Percentiles rank a stretch among this genome's conserved stretches.
These are phyloP conservation scores for Thalassiosira sp. DNA, from an alignment of 352 stramenopile genomes.

Conservation along the genomic window DNA sequence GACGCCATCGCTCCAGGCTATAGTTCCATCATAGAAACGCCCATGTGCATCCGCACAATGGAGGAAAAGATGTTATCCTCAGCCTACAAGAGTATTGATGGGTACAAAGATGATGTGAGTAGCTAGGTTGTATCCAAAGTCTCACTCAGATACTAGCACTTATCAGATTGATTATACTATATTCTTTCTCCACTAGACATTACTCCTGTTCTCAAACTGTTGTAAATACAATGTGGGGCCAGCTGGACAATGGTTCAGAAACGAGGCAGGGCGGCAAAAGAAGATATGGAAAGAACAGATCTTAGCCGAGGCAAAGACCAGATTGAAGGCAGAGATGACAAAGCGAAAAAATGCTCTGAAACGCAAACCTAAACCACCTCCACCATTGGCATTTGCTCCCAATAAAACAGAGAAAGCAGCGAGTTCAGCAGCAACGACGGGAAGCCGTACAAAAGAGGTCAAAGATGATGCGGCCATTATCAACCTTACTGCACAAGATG, in stretches of 20 bases:
- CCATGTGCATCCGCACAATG: conserved; percentile 80
- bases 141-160: no score
- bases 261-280: conserved; percentile 69
- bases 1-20: conserved; percentile 80
- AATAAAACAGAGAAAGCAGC: conserved; percentile 12
- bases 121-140: neutral
- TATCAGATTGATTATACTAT: no score
- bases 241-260: conserved; percentile 71
- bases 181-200: conserved; percentile 20
- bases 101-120: conserved; percentile 74
- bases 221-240: conserved; percentile 75
- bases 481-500: conserved; percentile 47
- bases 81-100: conserved; percentile 62
- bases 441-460: conserved; percentile 10
- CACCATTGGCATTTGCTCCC: conserved; percentile 44
- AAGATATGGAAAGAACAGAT: conserved; percentile 77
- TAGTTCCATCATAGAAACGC: conserved; percentile 71
- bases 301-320: conserved; percentile 56
- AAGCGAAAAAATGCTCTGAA: conserved; percentile 61
- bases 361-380: conserved; percentile 43
- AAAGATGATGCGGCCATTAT: conserved; percentile 46
- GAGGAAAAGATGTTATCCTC: conserved; percentile 71
- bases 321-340: conserved; percentile 55
- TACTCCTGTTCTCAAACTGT: conserved; percentile 81
- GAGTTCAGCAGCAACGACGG: neutral